phyloP scores from a whole-genome alignment of 495 filamentous ascomycete genomes.

The Lasiosphaeriaceae sp. region DNA sequence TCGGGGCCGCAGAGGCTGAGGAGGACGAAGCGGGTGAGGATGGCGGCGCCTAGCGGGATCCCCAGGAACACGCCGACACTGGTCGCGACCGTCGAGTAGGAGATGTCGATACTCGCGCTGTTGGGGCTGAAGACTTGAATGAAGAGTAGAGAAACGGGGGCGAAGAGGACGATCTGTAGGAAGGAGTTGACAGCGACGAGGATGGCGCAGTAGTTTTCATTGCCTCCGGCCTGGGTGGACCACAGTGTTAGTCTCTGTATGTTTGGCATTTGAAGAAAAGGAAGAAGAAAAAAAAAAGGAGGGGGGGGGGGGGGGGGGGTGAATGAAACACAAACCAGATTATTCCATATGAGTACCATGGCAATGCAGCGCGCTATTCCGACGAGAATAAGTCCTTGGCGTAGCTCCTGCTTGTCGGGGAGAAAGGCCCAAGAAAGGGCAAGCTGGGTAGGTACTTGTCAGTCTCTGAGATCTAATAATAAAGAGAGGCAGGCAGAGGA shows the following conservation, averaged over 20 bases:
- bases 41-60: conserved; percentile 75
- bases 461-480: neutral
- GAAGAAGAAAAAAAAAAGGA: neutral
- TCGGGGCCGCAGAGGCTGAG: conserved; percentile 47
- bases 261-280: neutral
- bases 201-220: conserved; percentile 83
- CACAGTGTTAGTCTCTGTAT: conserved; percentile 29
- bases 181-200: conserved; percentile 85
- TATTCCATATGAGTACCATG: conserved; percentile 52
- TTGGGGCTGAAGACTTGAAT: conserved; percentile 61
- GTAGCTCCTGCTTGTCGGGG: conserved; percentile 63
- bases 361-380: conserved; percentile 78
- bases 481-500: neutral
- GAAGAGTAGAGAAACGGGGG: conserved; percentile 75
- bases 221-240: conserved; percentile 60
- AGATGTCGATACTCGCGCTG: conserved; percentile 39
- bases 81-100: conserved; percentile 69
- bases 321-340: conserved; percentile 41
- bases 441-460: conserved; percentile 39
- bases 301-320: too few relatives aligned
- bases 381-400: conserved; percentile 72
- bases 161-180: conserved; percentile 82
- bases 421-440: conserved; percentile 79
- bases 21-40: conserved; percentile 66
- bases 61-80: conserved; percentile 82